Evolutionary conservation across 2,329 filamentous ascomycete species (phyloP), one percentile per base, ranked within the genome.

Genomic region (Diaporthe ampelina): DNA sequence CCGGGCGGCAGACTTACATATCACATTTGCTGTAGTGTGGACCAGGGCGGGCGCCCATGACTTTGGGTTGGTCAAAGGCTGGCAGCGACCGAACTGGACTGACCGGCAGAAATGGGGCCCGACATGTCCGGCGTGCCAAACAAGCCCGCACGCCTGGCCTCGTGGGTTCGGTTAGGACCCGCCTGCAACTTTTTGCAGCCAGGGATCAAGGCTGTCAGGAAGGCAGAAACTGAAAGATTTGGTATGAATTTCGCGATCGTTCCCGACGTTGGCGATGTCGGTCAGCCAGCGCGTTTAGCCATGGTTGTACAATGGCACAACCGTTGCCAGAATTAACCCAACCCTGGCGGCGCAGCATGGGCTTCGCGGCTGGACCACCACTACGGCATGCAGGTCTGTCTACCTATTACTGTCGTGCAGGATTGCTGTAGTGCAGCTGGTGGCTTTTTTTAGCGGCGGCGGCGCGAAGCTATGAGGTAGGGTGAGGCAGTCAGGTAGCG

Each of bases 141-240:
- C 9, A 50, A n/a, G 45, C 21, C 13, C 19, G 58, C 13, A 7
- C 3, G 40, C 35, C 13, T 26, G 58, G 13, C 26, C 35, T 52
- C 63, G 63, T 67, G 63, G 63, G 63, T 67, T 67, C 63, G 63
- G 63, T 68, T 50, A 68, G 63, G 63, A 54, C 63, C 63, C 48
- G 48, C 48, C 45, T 52, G 63, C 48, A 68, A 19, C 48, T 2
- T 40, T 67, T 67, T 67, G 29, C 32, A 21, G 63, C 40, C 63
- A 68, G 48, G 63, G 63, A 68, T 68, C 48, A 40, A 50, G 61
- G 19, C 63, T 43, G 37, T 24, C 63, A 54, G 48, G 4, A 37
- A 40, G 48, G 48, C 63, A 67, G 48, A 37, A 37, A 32, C 58
- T 67, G 69, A 63, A 35, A 57, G 35, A 52, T 56, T 35, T 29